These are phyloP conservation scores for Chiua sp. DNA, from an alignment of 1,284 basidiomycete genomes.

Conservation along the genomic window DNA sequence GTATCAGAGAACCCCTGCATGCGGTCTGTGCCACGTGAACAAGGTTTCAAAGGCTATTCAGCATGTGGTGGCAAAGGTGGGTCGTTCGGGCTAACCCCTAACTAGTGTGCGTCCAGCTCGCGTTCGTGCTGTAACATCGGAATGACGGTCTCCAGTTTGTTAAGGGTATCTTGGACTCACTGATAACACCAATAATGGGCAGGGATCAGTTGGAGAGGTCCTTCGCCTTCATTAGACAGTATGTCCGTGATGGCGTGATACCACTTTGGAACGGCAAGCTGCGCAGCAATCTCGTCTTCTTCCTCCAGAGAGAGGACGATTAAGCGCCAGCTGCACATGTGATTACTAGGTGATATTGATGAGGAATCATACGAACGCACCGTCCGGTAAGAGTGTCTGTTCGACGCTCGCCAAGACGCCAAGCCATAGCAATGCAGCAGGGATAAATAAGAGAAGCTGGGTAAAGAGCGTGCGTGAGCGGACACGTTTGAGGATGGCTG, in stretches of 20 bases:
- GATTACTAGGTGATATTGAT: conserved; percentile 4
- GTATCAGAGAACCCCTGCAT: conserved; percentile 60
- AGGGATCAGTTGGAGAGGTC: conserved; percentile 65
- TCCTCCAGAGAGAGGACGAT: conserved; percentile 91
- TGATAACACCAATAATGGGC: conserved; percentile 82
- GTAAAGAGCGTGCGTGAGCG: conserved; percentile 55
- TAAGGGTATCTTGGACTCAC: conserved; percentile 82
- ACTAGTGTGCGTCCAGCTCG: conserved; percentile 60
- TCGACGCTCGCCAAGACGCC: conserved; percentile 83
- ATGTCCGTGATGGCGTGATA: conserved; percentile 82
- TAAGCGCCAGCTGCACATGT: conserved; percentile 68
- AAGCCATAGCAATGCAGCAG: conserved; percentile 71
- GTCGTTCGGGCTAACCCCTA: conserved; percentile 52
- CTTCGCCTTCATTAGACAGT: conserved; percentile 73
- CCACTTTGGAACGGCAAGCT: conserved; percentile 85
- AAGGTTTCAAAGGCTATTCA: conserved; percentile 66
- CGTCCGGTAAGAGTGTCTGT: conserved; percentile 82
- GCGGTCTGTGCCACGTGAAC: conserved; percentile 71
- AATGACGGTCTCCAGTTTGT: conserved; percentile 72
- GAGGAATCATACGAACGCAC: conserved; percentile 43
- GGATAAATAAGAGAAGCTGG: conserved; percentile 68
- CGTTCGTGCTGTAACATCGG: conserved; percentile 66
- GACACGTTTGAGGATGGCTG: conserved; percentile 50
- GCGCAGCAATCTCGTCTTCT: conserved; percentile 81
- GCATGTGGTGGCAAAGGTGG: conserved; percentile 75